These are phyloP conservation scores for Bonia amplexicaulis DNA, from an alignment of 176 grass and related monocot genomes.

Conservation along the genomic window DNA sequence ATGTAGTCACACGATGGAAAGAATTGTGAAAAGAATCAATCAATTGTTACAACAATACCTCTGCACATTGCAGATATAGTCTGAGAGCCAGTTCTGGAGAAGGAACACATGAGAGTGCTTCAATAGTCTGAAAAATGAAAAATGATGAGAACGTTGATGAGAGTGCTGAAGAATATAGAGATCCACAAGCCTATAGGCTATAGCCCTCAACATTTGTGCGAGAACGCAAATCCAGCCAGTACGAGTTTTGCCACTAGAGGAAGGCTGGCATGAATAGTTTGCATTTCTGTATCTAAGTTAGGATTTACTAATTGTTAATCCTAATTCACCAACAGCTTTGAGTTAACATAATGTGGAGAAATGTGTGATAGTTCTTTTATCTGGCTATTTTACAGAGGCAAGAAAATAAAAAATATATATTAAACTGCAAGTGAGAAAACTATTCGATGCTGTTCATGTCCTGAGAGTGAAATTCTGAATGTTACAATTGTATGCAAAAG, in stretches of 20 bases:
- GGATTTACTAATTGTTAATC: background rate
- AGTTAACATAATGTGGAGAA: background rate
- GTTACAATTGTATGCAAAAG: constrained; percentile 8
- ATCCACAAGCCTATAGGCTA: background rate
- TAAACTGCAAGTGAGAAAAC: background rate
- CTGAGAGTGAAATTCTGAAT: background rate
- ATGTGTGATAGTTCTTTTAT: background rate
- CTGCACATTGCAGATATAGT: constrained; percentile 71
- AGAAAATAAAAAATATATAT: background rate
- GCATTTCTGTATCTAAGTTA: background rate
- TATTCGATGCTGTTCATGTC: background rate
- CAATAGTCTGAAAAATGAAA: constrained; percentile 53
- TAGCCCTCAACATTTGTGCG: background rate
- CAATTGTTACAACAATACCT: constrained; percentile 43
- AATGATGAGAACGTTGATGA: background rate
- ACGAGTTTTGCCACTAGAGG: background rate
- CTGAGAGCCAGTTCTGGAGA: constrained; percentile 72
- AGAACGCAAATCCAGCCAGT: background rate
- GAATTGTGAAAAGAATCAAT: constrained; percentile 4
- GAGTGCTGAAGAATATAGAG: background rate
- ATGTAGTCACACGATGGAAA: constrained; percentile 19
- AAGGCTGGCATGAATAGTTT: background rate
- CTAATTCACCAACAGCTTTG: background rate
- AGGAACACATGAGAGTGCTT: constrained; percentile 60
- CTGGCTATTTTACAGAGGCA: background rate